Conservation (phyloP, 2,329 filamentous ascomycete species). For the Trichoderma citrinoviride region DNA sequence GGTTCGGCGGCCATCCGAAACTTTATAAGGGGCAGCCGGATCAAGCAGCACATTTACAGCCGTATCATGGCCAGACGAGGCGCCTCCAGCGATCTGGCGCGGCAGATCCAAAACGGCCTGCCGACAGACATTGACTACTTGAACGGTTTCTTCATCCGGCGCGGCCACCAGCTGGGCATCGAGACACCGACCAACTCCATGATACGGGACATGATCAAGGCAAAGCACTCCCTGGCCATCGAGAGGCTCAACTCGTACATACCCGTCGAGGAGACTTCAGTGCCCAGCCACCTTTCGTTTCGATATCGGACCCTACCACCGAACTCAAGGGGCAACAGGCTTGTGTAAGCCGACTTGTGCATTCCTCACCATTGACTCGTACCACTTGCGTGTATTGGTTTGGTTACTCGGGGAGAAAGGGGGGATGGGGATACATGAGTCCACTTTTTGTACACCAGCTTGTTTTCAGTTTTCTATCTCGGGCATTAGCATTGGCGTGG, state of each 20-base stretch:
- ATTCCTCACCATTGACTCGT: too few species aligned
- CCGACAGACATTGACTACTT: constrained; percentile 78
- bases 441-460: too few species aligned
- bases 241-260: constrained; percentile 36
- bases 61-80: constrained; percentile 45
- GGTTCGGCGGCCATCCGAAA: constrained; percentile 55
- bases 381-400: too few species aligned
- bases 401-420: not conserved
- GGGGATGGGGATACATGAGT: not conserved
- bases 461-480: not conserved
- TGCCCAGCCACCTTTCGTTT: constrained; percentile 27
- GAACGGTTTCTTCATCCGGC: constrained; percentile 81
- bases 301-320: constrained; percentile 26
- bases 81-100: constrained; percentile 61
- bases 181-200: constrained; percentile 69
- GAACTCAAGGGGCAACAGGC: not conserved
- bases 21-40: constrained; percentile 56
- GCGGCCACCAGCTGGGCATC: constrained; percentile 71
- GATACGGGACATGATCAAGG: constrained; percentile 70
- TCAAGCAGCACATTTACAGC: constrained; percentile 56
- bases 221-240: constrained; percentile 50
- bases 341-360: not conserved
- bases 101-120: constrained; percentile 58
- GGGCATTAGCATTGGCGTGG: constrained; percentile 21
- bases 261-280: constrained; percentile 38